phyloP scores from a whole-genome alignment of 2,329 filamentous ascomycete species.

The Ophiostoma ips region DNA sequence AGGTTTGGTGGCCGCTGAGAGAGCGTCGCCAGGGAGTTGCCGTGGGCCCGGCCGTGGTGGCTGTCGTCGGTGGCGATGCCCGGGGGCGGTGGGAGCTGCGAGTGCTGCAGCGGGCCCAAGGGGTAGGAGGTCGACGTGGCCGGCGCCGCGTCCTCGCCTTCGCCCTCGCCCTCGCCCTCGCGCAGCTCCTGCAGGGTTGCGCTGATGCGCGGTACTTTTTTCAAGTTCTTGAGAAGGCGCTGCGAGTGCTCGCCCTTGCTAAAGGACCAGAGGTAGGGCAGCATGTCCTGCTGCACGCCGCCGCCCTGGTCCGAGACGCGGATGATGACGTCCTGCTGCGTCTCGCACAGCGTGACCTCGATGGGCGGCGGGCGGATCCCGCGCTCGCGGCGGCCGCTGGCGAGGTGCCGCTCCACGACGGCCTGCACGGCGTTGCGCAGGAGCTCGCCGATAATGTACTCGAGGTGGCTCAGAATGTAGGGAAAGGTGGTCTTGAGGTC shows the following conservation, averaged over 20 bases:
- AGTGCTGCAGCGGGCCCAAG: constrained; percentile 5
- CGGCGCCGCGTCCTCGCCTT: not conserved
- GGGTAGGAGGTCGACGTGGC: not conserved
- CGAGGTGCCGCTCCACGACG: constrained; percentile 57
- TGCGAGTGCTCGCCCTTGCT: constrained; percentile 76
- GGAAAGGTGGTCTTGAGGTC: constrained; percentile 86
- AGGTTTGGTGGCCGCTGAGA: constrained; percentile 75
- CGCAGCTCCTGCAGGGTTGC: constrained; percentile 83
- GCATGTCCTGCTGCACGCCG: constrained; percentile 69
- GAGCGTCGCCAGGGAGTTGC: constrained; percentile 61
- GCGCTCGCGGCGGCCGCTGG: not conserved
- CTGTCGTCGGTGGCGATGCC: constrained; percentile 11
- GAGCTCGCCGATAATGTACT: constrained; percentile 94
- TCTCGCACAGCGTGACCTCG: constrained; percentile 88
- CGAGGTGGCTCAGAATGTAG: constrained; percentile 88
- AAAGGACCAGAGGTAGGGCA: constrained; percentile 93
- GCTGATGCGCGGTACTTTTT: constrained; percentile 76
- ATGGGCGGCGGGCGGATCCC: constrained; percentile 56
- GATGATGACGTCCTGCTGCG: constrained; percentile 88
- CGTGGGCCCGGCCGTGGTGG: constrained; percentile 4
- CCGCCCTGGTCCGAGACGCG: constrained; percentile 91
- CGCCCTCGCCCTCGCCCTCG: constrained; percentile 20
- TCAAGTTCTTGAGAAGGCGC: constrained; percentile 69
- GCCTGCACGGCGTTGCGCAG: constrained; percentile 91
- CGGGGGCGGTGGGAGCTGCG: constrained; percentile 15